Conservation (phyloP, 805 yeast genomes). For the Nakazawaea ambrosiae region DNA sequence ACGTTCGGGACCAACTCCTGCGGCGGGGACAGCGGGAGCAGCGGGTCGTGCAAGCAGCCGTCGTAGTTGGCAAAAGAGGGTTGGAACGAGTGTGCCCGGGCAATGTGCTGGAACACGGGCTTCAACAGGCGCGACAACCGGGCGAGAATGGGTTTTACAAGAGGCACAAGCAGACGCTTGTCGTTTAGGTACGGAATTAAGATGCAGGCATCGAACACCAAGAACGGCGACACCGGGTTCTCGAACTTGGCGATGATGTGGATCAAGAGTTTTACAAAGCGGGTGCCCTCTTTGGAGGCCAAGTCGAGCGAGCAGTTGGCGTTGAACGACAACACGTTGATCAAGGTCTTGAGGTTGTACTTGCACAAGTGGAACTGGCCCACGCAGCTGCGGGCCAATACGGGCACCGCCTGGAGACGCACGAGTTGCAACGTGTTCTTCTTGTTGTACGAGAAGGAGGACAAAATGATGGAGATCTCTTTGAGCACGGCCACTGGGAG, state of each 20-base stretch:
- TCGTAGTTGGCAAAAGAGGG: slow-evolving; percentile 13
- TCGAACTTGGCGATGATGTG: neutral
- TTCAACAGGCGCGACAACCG: slow-evolving; percentile 16
- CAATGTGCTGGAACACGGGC: slow-evolving; percentile 16
- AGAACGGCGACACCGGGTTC: neutral
- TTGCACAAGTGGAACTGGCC: slow-evolving; percentile 17
- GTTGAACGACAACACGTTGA: slow-evolving; percentile 18
- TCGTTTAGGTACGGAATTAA: slow-evolving; percentile 20
- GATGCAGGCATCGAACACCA: slow-evolving; percentile 18
- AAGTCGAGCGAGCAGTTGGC: slow-evolving; percentile 11
- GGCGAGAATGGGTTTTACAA: slow-evolving; percentile 18
- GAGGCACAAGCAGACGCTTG: slow-evolving; percentile 9
- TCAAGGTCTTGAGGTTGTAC: slow-evolving; percentile 19
- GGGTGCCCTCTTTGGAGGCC: neutral
- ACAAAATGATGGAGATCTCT: slow-evolving; percentile 20
- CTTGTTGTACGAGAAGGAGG: slow-evolving; percentile 21
- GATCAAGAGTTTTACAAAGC: slow-evolving; percentile 14
- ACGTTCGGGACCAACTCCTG: slow-evolving; percentile 15
- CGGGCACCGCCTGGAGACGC: slow-evolving; percentile 11
- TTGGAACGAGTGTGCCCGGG: slow-evolving; percentile 14
- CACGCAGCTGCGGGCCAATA: slow-evolving; percentile 16
- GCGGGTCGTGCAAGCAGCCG: slow-evolving; percentile 11
- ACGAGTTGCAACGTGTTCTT: slow-evolving; percentile 16
- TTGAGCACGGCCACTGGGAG: slow-evolving; percentile 11
- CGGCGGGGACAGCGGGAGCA: slow-evolving; percentile 18